phyloP scores from a whole-genome alignment of 306 rosid species.

The Leucaena leucocephala region DNA sequence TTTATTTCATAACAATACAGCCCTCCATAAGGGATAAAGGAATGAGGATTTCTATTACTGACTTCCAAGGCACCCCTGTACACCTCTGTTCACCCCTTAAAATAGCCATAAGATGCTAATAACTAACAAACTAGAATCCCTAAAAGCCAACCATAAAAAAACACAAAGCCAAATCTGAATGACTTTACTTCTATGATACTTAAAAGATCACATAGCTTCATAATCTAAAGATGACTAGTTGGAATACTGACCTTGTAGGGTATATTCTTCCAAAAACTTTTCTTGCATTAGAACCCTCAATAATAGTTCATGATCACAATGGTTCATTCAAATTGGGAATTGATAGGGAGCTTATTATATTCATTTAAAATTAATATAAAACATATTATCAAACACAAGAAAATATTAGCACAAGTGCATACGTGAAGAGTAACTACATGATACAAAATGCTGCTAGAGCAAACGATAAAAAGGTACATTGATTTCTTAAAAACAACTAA shows the following conservation, averaged over 20 bases:
- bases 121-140: not conserved
- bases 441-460: conserved; percentile 16
- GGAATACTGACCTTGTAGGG: conserved; percentile 19
- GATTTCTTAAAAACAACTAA: conserved; percentile 16
- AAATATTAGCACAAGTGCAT: conserved; percentile 9
- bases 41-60: not conserved
- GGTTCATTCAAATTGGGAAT: conserved; percentile 11
- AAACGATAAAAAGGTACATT: not conserved
- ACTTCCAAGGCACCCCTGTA: not conserved
- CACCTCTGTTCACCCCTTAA: not conserved
- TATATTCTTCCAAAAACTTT: conserved; percentile 14
- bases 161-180: conserved; percentile 23
- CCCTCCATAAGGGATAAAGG: not conserved
- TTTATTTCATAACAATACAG: not conserved
- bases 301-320: not conserved
- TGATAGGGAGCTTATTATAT: conserved; percentile 5
- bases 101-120: not conserved
- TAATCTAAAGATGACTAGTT: conserved; percentile 23
- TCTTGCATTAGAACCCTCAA: conserved; percentile 14
- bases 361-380: conserved; percentile 18
- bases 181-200: conserved; percentile 12
- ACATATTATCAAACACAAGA: conserved; percentile 20
- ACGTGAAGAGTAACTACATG: not conserved
- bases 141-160: not conserved
- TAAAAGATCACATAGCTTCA: conserved; percentile 19